Evolutionary conservation across 106 monocot genomes (phyloP).

Genomic region (Platanthera guangdongensis): DNA sequence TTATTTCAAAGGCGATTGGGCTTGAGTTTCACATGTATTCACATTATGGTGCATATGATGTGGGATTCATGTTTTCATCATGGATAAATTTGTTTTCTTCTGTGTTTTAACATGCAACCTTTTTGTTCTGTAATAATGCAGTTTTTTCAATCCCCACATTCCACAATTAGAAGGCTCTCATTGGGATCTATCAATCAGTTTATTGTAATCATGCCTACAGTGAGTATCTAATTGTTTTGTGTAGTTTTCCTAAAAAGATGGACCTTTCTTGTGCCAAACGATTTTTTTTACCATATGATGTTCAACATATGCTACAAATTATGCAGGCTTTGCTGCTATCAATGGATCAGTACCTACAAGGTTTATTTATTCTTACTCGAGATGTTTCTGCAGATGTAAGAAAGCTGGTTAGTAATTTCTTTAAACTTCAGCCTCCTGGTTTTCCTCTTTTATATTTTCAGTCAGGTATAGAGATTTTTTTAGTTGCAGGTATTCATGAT

Average conservation of each 20-base stretch:
- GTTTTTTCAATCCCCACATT: conserved; percentile 95
- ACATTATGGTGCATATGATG: neutral
- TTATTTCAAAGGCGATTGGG: neutral
- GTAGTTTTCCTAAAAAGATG: conserved; percentile 1
- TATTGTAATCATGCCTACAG: conserved; percentile 80
- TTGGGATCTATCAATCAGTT: conserved; percentile 94
- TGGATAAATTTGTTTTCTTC: neutral
- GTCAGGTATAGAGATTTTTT: no score
- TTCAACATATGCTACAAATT: conserved; percentile 4
- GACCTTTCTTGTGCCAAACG: neutral
- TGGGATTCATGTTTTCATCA: neutral
- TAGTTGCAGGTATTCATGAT: no score
- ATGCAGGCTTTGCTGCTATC: conserved; percentile 76
- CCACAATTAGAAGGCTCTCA: conserved; percentile 67
- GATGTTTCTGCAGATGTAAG: conserved; percentile 80
- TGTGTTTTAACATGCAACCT: neutral
- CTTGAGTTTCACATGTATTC: neutral
- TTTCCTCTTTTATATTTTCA: neutral
- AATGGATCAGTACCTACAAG: conserved; percentile 94
- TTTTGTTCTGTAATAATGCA: conserved; percentile 20
- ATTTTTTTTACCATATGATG: neutral
- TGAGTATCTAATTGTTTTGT: conserved; percentile 34
- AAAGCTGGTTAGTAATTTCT: conserved; percentile 59
- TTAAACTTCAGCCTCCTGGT: neutral
- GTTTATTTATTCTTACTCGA: conserved; percentile 81